Base-by-base conservation (phyloP, 371 early-diverging fungal genomes). In the Mortierella sp. region DNA sequence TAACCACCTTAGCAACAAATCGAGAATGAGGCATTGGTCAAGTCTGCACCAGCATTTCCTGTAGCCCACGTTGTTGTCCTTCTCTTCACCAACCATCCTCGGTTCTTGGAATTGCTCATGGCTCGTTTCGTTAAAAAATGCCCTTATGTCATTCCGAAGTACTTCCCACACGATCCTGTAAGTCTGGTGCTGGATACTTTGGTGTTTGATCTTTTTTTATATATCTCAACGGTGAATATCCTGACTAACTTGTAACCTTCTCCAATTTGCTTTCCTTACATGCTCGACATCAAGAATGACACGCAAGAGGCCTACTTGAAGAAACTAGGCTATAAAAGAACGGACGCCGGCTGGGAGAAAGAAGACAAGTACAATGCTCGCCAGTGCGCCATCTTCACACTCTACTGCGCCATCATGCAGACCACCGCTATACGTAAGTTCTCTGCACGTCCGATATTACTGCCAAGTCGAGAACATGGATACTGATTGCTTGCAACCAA, bases 321-420 rank as follows among this genome's bases (percentile, higher is more conserved):
- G 42, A 81, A 72, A 37, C 78, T 84, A 7, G 84, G 83, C 0
- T 89, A 90, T 51, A 86, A 84, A 41, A 81, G 79, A 46, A 81
- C 79, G 32, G 85, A 80, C 0, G 81, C 72, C n/a, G 80, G 66
- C 14, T 86, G 82, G 47, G 93, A 95, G 62, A 69, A 78, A 0
- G 90, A 89, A 30, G 80, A 84, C 0, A 80, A 89, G 57, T 93
- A 94, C 59, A 66, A 78, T 7, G 87, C 88, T 53, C 83, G 91
- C 11, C 94, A 95, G 83, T 76, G 83, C 17, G 92, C 92, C 1
- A 88, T 90, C 60, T 58, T 94, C 19, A 85, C 92, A 28, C 79
- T 96, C 17, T 94, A 86, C 68, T 92, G 88, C 6, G 95, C 93
- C 0, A 81, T 95, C 14, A 75, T 90, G 41, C 94, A 94, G 65